Evolutionary conservation across 2,329 filamentous ascomycete species (phyloP).

Genomic region (Diaporthe longicolla): DNA sequence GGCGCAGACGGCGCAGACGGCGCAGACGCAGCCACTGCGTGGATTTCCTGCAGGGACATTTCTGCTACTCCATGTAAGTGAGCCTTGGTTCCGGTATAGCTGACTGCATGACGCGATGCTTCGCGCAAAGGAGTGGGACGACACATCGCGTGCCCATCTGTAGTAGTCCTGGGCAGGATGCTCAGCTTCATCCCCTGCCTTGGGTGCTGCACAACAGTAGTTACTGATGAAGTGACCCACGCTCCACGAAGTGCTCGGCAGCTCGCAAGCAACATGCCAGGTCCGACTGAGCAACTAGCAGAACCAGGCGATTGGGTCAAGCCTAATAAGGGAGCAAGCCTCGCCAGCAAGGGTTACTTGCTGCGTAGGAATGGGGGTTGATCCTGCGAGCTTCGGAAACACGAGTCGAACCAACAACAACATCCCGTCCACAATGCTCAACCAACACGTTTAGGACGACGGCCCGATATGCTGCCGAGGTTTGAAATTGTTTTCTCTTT

Average conservation of each 20-base stretch:
- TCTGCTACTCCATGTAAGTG: constrained; percentile 4
- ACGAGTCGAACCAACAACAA: constrained; percentile 13
- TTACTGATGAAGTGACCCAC: not conserved
- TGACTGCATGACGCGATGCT: constrained; percentile 29
- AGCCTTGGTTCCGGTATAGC: not conserved
- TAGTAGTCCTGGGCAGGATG: not conserved
- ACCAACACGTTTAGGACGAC: not conserved
- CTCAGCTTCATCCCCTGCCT: not conserved
- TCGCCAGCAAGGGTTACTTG: constrained; percentile 2
- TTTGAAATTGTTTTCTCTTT: not conserved
- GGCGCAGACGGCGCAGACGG: constrained; percentile 11
- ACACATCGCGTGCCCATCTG: not conserved
- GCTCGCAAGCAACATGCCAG: not conserved
- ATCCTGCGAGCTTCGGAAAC: constrained; percentile 7
- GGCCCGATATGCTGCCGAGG: constrained; percentile 14
- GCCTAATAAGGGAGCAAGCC: constrained; percentile 13
- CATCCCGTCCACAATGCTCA: not conserved
- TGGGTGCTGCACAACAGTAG: no score
- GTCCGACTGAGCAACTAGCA: not conserved
- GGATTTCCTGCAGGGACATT: constrained; percentile 21
- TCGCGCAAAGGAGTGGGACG: constrained; percentile 4
- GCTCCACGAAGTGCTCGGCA: not conserved
- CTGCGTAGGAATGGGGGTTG: constrained; percentile 13
- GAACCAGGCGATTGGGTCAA: constrained; percentile 10
- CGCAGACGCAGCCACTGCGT: constrained; percentile 6